A percentile compares a stretch with the other conserved stretches of the same genome.
phyloP scores from a whole-genome alignment of 176 grass and related monocot species.

The Aegilops longissima region DNA sequence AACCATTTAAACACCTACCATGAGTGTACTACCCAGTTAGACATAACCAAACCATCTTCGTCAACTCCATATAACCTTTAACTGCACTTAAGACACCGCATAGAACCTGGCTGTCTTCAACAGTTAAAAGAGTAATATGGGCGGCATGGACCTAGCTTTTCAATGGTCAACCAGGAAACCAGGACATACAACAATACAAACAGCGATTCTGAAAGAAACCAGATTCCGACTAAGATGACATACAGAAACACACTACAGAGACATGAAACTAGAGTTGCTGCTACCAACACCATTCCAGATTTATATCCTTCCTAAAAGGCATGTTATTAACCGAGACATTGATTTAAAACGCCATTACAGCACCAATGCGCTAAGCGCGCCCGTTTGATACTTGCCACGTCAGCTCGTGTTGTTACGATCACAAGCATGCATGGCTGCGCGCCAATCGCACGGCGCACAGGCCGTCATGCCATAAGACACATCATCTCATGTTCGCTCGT shows the following conservation, averaged over 20 bases:
- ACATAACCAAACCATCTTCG: constrained; percentile 5
- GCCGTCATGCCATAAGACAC: neutral
- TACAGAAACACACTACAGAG: neutral
- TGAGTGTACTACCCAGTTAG: constrained; percentile 3
- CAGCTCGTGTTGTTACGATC: neutral
- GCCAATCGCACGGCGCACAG: neutral
- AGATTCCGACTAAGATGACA: constrained; percentile 1
- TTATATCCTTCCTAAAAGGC: constrained; percentile 2
- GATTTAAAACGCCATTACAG: neutral
- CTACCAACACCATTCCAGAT: neutral
- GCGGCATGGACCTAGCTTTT: constrained; percentile 21
- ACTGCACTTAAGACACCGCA: neutral
- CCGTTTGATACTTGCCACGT: neutral
- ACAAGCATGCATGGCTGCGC: no score
- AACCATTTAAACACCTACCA: neutral
- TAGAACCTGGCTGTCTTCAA: neutral
- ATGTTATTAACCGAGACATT: neutral
- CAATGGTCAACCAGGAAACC: neutral
- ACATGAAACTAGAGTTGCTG: constrained; percentile 8
- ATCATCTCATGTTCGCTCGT: no score
- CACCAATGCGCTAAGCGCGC: neutral
- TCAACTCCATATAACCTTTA: neutral
- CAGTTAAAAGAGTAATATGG: constrained; percentile 19
- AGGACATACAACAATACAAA: neutral
- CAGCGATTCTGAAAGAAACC: constrained; percentile 1